Conservation (phyloP, 306 rosid genomes). For the Clitoria ternatea region DNA sequence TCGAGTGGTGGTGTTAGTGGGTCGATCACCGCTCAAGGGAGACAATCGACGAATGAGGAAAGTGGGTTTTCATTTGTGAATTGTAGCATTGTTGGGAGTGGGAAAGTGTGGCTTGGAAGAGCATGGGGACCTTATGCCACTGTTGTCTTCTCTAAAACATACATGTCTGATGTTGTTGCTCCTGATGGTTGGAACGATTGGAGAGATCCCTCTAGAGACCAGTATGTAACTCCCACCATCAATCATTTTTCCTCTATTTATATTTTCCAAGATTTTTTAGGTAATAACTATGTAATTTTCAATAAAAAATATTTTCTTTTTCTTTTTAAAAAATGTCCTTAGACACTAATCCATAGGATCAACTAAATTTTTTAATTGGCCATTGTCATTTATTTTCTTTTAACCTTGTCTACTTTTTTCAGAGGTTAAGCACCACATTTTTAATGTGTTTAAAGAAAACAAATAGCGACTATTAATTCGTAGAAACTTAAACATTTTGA, state of each 20-base stretch:
- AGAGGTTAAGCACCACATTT: too few relatives aligned
- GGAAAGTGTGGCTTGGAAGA: conserved; percentile 84
- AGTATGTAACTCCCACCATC: conserved; percentile 29
- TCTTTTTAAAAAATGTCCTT: too few relatives aligned
- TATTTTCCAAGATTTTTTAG: too few relatives aligned
- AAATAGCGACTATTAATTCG: too few relatives aligned
- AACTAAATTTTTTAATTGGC: too few relatives aligned
- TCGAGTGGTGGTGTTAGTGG: conserved; percentile 46
- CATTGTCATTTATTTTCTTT: too few relatives aligned
- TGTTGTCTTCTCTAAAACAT: conserved; percentile 54
- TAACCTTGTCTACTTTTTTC: too few relatives aligned
- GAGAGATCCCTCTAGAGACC: conserved; percentile 64
- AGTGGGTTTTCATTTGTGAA: conserved; percentile 79
- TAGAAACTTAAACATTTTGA: too few relatives aligned
- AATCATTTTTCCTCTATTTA: background rate
- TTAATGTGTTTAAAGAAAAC: too few relatives aligned
- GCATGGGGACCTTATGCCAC: conserved; percentile 76
- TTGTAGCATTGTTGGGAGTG: conserved; percentile 64
- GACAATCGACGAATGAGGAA: conserved; percentile 40
- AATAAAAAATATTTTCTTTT: too few relatives aligned
- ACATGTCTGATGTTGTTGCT: conserved; percentile 61
- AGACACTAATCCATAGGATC: too few relatives aligned
- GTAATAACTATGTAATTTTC: too few relatives aligned
- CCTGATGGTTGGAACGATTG: conserved; percentile 77
- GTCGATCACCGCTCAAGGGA: conserved; percentile 72